These are phyloP conservation scores for Stromatinia cepivora DNA, from an alignment of 2,329 filamentous ascomycete species.

Conservation along the genomic window DNA sequence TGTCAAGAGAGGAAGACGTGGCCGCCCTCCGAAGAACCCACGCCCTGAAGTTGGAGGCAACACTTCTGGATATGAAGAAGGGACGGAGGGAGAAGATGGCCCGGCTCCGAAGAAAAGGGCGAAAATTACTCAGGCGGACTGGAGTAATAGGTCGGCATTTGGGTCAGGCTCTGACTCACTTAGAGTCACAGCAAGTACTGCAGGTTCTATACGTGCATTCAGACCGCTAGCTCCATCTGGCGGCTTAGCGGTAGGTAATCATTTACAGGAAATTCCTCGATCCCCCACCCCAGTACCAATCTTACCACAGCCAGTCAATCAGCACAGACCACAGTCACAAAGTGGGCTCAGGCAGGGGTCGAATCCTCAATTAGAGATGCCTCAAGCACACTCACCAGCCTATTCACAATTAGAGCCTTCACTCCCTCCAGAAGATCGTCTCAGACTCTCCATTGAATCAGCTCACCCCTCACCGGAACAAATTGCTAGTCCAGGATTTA, in stretches of 20 bases:
- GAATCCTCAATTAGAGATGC: constrained; percentile 47
- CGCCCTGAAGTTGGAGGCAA: constrained; percentile 53
- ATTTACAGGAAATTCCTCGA: constrained; percentile 71
- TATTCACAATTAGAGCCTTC: constrained; percentile 42
- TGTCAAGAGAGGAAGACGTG: constrained; percentile 36
- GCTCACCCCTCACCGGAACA: constrained; percentile 52
- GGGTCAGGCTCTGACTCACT: constrained; percentile 75
- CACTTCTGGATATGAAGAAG: constrained; percentile 72
- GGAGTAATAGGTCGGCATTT: constrained; percentile 70
- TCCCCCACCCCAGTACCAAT: constrained; percentile 73
- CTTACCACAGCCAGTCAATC: constrained; percentile 41
- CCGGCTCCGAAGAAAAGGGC: constrained; percentile 68
- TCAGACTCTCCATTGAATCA: constrained; percentile 45
- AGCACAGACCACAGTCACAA: constrained; percentile 38
- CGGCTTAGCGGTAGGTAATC: constrained; percentile 49
- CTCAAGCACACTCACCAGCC: constrained; percentile 44
- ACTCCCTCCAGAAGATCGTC: constrained; percentile 39
- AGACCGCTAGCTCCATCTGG: constrained; percentile 64
- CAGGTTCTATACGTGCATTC: constrained; percentile 82
- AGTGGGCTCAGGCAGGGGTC: constrained; percentile 64
- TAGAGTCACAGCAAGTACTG: constrained; percentile 85
- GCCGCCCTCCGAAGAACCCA: constrained; percentile 26
- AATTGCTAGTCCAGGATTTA: constrained; percentile 56
- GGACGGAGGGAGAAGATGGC: constrained; percentile 46
- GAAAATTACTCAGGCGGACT: constrained; percentile 71